These are phyloP conservation scores for Eucalyptus tenuipes DNA, from an alignment of 345 rosid species.

Conservation along the genomic window DNA sequence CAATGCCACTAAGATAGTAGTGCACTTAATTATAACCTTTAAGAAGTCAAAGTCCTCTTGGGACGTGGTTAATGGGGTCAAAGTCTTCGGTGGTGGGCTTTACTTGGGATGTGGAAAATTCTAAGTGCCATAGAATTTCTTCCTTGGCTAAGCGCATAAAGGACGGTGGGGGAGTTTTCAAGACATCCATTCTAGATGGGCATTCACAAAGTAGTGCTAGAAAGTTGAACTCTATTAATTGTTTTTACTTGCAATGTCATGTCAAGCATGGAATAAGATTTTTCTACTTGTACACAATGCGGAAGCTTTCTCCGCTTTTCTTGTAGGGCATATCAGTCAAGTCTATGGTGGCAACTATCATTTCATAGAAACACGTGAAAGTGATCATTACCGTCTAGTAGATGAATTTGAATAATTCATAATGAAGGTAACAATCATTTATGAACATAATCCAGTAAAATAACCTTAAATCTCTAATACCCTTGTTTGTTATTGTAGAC, in stretches of 20 bases:
- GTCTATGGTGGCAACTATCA: not conserved
- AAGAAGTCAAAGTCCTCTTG: not conserved
- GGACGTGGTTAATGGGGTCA: not conserved
- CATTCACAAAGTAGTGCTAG: not conserved
- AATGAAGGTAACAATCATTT: not conserved
- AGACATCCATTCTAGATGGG: rapidly evolving
- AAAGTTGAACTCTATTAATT: not conserved
- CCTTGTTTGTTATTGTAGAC: rapidly evolving
- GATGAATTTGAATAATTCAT: not conserved
- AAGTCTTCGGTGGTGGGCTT: not conserved
- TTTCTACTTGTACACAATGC: not conserved
- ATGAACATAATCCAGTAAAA: not conserved
- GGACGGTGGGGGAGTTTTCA: rapidly evolving
- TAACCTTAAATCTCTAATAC: no score
- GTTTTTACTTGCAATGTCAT: not conserved
- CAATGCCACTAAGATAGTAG: rapidly evolving
- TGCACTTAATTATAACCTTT: not conserved
- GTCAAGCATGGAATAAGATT: not conserved
- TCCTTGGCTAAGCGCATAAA: rapidly evolving
- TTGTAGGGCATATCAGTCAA: rapidly evolving
- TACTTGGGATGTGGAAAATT: not conserved
- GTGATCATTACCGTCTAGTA: rapidly evolving
- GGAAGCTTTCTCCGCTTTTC: not conserved
- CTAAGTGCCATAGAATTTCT: not conserved
- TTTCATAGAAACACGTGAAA: not conserved